phyloP scores from a whole-genome alignment of 257 asterid species.

The Przewalskia tangutica region DNA sequence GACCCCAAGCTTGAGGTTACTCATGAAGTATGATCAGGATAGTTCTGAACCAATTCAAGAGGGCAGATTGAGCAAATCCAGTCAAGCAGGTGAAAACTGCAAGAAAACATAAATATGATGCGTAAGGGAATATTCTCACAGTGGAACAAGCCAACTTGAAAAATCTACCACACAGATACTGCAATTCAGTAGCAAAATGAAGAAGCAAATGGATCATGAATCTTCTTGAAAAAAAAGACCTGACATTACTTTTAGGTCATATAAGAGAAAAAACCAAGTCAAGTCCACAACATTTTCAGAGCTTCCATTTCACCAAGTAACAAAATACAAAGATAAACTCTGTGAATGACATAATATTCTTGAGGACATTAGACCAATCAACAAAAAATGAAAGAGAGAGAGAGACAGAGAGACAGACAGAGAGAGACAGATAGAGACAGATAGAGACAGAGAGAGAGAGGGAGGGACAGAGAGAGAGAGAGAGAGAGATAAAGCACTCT shows the following conservation, averaged over 20 bases:
- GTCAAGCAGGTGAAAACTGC: background rate
- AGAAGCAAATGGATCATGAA: background rate
- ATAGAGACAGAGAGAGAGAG: too few relatives aligned
- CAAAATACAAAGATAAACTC: background rate
- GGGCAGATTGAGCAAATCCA: background rate
- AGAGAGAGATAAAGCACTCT: background rate
- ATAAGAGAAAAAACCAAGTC: background rate
- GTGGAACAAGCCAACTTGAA: background rate
- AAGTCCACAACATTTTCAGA: background rate
- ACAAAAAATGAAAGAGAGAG: background rate
- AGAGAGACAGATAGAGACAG: background rate
- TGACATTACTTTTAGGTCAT: background rate
- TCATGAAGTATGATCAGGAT: constrained; percentile 33
- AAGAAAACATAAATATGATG: background rate
- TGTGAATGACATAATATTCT: background rate
- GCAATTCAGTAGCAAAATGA: background rate
- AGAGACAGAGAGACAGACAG: too few relatives aligned
- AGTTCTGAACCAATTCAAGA: background rate
- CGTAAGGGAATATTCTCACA: background rate
- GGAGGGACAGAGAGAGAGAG: background rate
- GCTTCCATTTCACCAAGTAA: background rate
- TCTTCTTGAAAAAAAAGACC: background rate
- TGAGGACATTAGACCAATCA: background rate
- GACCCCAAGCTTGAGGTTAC: constrained; percentile 72
- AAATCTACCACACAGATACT: background rate